Evolutionary conservation across 768 basidiomycete species (phyloP).

Genomic region (Amanita inopinata): DNA sequence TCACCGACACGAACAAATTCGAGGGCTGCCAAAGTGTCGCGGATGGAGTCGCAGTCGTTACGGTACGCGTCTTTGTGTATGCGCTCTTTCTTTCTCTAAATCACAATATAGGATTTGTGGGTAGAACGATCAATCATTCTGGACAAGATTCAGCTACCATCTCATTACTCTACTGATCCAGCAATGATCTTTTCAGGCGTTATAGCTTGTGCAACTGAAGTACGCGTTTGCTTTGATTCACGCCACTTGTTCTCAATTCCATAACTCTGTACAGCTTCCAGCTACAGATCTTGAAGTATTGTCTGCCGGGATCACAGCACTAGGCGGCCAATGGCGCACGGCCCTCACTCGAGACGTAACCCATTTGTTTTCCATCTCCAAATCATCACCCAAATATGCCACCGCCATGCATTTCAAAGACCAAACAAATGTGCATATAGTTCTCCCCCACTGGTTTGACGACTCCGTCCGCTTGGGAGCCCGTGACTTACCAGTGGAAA

Average conservation of each 20-base stretch:
- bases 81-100: not conserved
- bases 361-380: conserved; percentile 62
- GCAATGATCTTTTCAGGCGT: conserved; percentile 77
- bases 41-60: conserved; percentile 24
- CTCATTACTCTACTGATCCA: conserved; percentile 71
- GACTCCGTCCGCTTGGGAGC: conserved; percentile 55
- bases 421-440: conserved; percentile 48
- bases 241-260: not conserved
- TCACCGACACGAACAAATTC: conserved; percentile 47
- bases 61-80: conserved; percentile 19
- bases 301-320: conserved; percentile 56
- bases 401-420: conserved; percentile 49
- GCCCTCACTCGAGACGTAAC: conserved; percentile 81
- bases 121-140: conserved; percentile 56
- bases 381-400: conserved; percentile 41
- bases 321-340: conserved; percentile 76
- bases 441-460: conserved; percentile 94
- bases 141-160: conserved; percentile 46
- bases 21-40: conserved; percentile 42
- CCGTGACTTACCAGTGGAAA: conserved; percentile 36
- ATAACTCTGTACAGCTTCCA: conserved; percentile 34
- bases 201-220: conserved; percentile 61
- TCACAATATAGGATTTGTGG: conserved; percentile 44
- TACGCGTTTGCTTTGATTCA: conserved; percentile 20
- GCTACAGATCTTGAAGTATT: conserved; percentile 62